Evolutionary conservation across 2,329 filamentous ascomycete species (phyloP).

Genomic region (Berkeleyomyces rouxiae): DNA sequence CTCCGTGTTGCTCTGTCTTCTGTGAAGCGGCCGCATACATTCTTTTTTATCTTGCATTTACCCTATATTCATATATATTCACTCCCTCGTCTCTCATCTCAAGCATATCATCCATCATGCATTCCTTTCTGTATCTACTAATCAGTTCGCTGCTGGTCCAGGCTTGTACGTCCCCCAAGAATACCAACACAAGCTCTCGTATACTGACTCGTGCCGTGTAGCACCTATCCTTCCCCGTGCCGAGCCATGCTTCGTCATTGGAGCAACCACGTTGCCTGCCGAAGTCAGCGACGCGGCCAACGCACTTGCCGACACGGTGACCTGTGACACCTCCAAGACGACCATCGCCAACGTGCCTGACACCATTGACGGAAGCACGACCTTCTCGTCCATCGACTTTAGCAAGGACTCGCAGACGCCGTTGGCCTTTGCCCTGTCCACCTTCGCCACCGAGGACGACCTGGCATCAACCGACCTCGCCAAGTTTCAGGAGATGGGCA

Average conservation of each 20-base stretch:
- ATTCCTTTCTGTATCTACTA: slow-evolving; percentile 4
- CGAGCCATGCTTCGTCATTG: slow-evolving; percentile 37
- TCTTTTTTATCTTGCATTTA: slow-evolving; percentile 1
- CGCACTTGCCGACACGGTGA: slow-evolving; percentile 28
- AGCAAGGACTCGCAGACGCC: slow-evolving; percentile 29
- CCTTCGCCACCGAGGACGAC: slow-evolving; percentile 34
- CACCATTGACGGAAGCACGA: slow-evolving; percentile 32
- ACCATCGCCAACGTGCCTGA: slow-evolving; percentile 40
- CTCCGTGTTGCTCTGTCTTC: slow-evolving; percentile 2
- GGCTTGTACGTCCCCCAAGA: slow-evolving; percentile 6
- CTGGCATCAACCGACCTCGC: slow-evolving; percentile 33
- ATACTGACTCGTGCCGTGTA: not conserved
- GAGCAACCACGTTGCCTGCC: slow-evolving; percentile 31
- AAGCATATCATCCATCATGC: not conserved
- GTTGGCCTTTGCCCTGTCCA: slow-evolving; percentile 35
- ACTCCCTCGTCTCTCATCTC: not conserved
- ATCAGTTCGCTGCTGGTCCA: slow-evolving; percentile 4
- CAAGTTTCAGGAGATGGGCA: slow-evolving; percentile 35
- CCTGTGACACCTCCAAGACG: slow-evolving; percentile 29
- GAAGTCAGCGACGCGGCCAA: slow-evolving; percentile 30
- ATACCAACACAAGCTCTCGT: not conserved
- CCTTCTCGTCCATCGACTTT: slow-evolving; percentile 42
- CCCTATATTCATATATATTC: not conserved
- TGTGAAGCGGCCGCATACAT: slow-evolving; percentile 1
- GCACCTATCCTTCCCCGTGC: slow-evolving; percentile 18